phyloP scores from a whole-genome alignment of 192 early-diverging fungal genomes.

The Chytriomyces sp. region DNA sequence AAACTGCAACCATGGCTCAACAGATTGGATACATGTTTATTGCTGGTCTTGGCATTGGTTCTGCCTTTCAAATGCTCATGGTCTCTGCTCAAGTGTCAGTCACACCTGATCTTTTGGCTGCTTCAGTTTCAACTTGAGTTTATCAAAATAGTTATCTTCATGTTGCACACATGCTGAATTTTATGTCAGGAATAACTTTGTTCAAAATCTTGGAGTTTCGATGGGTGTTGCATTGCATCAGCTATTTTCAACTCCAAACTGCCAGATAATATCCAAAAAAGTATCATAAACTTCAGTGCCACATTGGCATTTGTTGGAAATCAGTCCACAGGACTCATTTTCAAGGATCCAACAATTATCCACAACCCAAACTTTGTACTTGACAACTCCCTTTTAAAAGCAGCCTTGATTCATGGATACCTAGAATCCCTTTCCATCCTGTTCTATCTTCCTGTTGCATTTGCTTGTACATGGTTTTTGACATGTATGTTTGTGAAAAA shows the following conservation, averaged over 20 bases:
- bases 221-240: slow-evolving; percentile 63
- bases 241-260: slow-evolving; percentile 63
- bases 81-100: slow-evolving; percentile 34
- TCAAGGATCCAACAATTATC: not conserved
- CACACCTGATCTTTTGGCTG: slow-evolving; percentile 62
- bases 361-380: not conserved
- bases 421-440: slow-evolving; percentile 20
- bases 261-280: slow-evolving; percentile 41
- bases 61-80: slow-evolving; percentile 24
- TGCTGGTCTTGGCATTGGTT: slow-evolving; percentile 31
- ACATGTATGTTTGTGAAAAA: slow-evolving; percentile 31
- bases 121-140: slow-evolving; percentile 56
- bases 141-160: slow-evolving; percentile 48
- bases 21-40: slow-evolving; percentile 31
- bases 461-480: slow-evolving; percentile 24
- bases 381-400: not conserved
- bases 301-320: not conserved
- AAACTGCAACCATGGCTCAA: not conserved
- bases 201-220: slow-evolving; percentile 57
- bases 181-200: slow-evolving; percentile 43
- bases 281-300: not conserved
- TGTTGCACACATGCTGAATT: not conserved
- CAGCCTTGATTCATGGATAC: slow-evolving; percentile 30
- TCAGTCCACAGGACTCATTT: not conserved
- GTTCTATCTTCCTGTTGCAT: slow-evolving; percentile 31